phyloP scores from a whole-genome alignment of 495 filamentous ascomycete genomes.

The Penicillium maclennaniae region DNA sequence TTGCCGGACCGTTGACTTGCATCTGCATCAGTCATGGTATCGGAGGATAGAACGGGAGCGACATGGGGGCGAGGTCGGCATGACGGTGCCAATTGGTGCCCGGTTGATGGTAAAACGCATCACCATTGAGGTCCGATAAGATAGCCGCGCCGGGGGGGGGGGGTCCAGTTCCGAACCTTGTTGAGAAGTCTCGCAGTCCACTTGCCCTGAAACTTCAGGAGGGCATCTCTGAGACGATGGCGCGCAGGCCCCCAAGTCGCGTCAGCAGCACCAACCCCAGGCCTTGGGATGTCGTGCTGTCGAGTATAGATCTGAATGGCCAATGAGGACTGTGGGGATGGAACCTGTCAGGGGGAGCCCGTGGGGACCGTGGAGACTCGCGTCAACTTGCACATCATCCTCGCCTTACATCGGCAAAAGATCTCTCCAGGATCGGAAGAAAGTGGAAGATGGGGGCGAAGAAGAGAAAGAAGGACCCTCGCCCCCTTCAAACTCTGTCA shows the following conservation, averaged over 20 bases:
- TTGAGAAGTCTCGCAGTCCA: not conserved
- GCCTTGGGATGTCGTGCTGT: not conserved
- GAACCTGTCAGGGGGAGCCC: not conserved
- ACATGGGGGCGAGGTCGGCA: not conserved
- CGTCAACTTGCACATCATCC: not conserved
- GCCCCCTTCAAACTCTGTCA: not conserved
- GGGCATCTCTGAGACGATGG: not conserved
- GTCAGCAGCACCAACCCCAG: not conserved
- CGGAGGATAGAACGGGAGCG: not conserved
- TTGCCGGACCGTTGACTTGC: slow-evolving; percentile 10
- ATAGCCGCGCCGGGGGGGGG: no score
- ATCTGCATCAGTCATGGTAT: not conserved
- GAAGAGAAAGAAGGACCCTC: not conserved
- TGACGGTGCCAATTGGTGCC: slow-evolving; percentile 8
- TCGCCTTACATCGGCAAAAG: not conserved
- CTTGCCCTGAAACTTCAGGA: not conserved
- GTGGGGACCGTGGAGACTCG: not conserved
- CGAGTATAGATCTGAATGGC: slow-evolving; percentile 2
- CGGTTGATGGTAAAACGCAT: slow-evolving; percentile 6
- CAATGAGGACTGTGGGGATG: slow-evolving; percentile 3
- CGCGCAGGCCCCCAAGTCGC: no score
- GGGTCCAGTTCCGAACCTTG: not conserved
- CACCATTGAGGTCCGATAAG: slow-evolving; percentile 5
- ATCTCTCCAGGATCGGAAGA: not conserved
- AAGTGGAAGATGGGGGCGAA: not conserved